Evolutionary conservation across 2,329 filamentous ascomycete genomes (phyloP), one percentile per base, ranked within the genome.

Genomic region (Plectosphaerella sp.): DNA sequence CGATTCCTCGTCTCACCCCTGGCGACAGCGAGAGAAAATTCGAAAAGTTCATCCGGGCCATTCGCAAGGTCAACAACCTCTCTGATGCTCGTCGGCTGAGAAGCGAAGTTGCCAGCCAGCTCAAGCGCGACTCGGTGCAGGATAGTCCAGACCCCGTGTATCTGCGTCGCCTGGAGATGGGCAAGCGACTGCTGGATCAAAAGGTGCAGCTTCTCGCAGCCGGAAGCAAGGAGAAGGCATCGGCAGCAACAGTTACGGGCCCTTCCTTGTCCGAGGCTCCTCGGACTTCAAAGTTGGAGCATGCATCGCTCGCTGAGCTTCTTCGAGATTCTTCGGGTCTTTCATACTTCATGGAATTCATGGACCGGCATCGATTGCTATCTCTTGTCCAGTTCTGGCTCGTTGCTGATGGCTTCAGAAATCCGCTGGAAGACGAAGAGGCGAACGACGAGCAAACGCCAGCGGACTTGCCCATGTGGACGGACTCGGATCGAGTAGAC

Each of bases 291-390:
- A 80, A 79, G 45, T 74, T 92, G 39, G 86, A 91, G 57, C 88
- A 88, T 60, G 87, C 87, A 8, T 86, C 89, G 1, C 75, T 97
- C 2, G 82, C 86, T 12, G 91, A 97, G 58, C 78, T 99, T n/a
- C 77, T 99, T 53, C 88, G 92, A 59, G 91, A 95, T 67, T 83
- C 94, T 3, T 88, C 93, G 1, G 93, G 91, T 1, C 77, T 99
- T 9, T 97, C 94, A 3, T 99, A 96, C 66, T 97, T 99, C 72
- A 99, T 99, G 94, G 94, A 99, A 66, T 97, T 91, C 64, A 99
- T 99, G 94, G 94, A 99, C 66, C 86, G 94, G 42, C 88, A 92
- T 65, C 80, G 82, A 15, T 77, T 93, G 24, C 93, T 97, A 87
- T 82, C 88, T 14, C 74, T 97, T 46, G 92, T 99, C 6, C 94